Evolutionary conservation across 148 eudicot genomes (phyloP).

Genomic region (Gaultheria prostrata): DNA sequence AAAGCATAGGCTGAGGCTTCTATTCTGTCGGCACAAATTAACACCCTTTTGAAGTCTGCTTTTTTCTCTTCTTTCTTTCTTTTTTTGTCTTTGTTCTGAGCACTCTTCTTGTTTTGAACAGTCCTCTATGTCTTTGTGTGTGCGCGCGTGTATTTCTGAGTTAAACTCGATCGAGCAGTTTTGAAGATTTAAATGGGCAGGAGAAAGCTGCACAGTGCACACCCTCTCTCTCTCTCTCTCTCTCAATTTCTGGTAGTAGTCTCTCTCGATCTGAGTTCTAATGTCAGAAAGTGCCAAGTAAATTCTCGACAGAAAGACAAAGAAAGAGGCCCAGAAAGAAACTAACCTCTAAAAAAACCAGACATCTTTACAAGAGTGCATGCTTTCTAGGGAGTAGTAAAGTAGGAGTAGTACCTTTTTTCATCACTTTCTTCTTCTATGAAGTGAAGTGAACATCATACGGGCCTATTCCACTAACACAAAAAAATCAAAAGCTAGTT

Average conservation of each 20-base stretch:
- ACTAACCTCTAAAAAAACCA: neutral
- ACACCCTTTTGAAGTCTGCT: too few relatives aligned
- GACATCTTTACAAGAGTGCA: conserved; percentile 7
- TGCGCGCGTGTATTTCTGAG: neutral
- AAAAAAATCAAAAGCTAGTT: too few relatives aligned
- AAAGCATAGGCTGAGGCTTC: too few relatives aligned
- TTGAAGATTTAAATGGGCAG: neutral
- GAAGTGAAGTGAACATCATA: neutral
- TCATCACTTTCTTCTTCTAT: neutral
- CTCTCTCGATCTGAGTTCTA: neutral
- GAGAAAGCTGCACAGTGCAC: neutral
- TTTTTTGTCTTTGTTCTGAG: neutral
- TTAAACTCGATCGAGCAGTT: neutral
- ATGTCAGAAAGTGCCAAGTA: conserved; percentile 3
- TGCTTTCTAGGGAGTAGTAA: neutral
- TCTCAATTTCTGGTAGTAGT: neutral
- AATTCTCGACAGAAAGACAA: conserved; percentile 23
- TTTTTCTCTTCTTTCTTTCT: neutral
- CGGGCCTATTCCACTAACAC: too few relatives aligned
- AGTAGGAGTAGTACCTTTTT: neutral
- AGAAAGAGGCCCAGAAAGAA: conserved; percentile 12
- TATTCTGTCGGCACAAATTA: too few relatives aligned
- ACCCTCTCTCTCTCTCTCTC: neutral
- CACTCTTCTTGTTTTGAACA: neutral
- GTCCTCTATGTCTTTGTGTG: neutral